Conservation (phyloP, 768 basidiomycete species). For the Calocybe indica region DNA sequence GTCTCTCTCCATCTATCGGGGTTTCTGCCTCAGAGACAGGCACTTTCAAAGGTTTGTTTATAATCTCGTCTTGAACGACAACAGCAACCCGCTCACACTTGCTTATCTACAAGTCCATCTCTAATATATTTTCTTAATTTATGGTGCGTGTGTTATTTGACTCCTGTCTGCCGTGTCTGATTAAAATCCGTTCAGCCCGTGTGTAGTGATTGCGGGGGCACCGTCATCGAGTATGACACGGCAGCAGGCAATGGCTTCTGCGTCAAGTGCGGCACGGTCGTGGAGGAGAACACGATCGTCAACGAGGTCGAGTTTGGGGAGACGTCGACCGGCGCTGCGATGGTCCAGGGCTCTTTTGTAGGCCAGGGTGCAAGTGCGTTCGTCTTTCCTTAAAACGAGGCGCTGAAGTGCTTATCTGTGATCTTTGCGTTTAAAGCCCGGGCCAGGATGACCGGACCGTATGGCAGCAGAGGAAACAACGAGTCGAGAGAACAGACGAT, state of each 20-base stretch:
- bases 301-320: constrained; percentile 96
- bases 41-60: too few relatives aligned
- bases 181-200: constrained; percentile 34
- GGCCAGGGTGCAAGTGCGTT: constrained; percentile 84
- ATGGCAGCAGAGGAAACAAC: constrained; percentile 69
- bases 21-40: too few relatives aligned
- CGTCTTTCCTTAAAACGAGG: constrained; percentile 1
- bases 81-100: too few relatives aligned
- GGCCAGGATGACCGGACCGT: constrained; percentile 77
- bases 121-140: constrained; percentile 3
- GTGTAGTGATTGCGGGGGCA: constrained; percentile 76
- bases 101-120: not conserved
- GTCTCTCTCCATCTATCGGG: too few relatives aligned
- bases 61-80: too few relatives aligned
- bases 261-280: constrained; percentile 79
- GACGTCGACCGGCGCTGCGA: constrained; percentile 84
- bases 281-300: constrained; percentile 92
- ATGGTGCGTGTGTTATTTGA: constrained; percentile 12
- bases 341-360: constrained; percentile 93
- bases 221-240: constrained; percentile 80
- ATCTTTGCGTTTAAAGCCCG: constrained; percentile 44
- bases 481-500: constrained; percentile 92
- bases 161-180: not conserved
- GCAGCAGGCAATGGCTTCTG: constrained; percentile 86
- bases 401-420: not conserved